A percentile compares a stretch with the other conserved stretches of the same genome.
Conservation (phyloP, 306 rosid genomes). For the Glycyrrhiza uralensis region DNA sequence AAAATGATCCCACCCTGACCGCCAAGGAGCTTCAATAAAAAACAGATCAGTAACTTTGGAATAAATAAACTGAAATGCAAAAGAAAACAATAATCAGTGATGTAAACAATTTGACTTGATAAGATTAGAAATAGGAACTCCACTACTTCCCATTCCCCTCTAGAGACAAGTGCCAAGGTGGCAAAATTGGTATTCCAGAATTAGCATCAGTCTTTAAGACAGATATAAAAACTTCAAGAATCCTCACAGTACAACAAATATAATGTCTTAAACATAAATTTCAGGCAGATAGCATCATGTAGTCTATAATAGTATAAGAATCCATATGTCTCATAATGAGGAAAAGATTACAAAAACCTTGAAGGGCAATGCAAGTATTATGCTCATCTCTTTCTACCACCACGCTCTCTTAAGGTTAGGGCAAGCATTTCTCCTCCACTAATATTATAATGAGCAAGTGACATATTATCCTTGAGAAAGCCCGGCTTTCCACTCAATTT, state of each 20-base stretch:
- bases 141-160: constrained; percentile 48
- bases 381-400: constrained; percentile 87
- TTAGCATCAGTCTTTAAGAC: constrained; percentile 43
- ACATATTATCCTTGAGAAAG: constrained; percentile 90
- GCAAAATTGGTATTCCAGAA: constrained; percentile 54
- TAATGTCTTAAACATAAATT: constrained; percentile 29
- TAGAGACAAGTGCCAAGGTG: constrained; percentile 40
- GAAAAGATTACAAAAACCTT: constrained; percentile 50
- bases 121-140: constrained; percentile 33
- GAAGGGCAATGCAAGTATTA: constrained; percentile 17
- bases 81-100: constrained; percentile 33
- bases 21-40: constrained; percentile 28
- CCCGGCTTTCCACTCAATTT: constrained; percentile 92
- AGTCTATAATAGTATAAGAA: constrained; percentile 34
- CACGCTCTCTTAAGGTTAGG: constrained; percentile 87
- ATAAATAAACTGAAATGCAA: constrained; percentile 31
- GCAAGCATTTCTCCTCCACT: constrained; percentile 68
- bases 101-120: constrained; percentile 20
- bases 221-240: constrained; percentile 16
- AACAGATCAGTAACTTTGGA: constrained; percentile 25
- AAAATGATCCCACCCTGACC: constrained; percentile 21
- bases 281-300: constrained; percentile 22
- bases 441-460: constrained; percentile 83
- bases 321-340: constrained; percentile 30
- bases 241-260: constrained; percentile 24